Evolutionary conservation across 23 red algal genomes (phyloP).

Genomic region (Cyanidium caldarium): DNA sequence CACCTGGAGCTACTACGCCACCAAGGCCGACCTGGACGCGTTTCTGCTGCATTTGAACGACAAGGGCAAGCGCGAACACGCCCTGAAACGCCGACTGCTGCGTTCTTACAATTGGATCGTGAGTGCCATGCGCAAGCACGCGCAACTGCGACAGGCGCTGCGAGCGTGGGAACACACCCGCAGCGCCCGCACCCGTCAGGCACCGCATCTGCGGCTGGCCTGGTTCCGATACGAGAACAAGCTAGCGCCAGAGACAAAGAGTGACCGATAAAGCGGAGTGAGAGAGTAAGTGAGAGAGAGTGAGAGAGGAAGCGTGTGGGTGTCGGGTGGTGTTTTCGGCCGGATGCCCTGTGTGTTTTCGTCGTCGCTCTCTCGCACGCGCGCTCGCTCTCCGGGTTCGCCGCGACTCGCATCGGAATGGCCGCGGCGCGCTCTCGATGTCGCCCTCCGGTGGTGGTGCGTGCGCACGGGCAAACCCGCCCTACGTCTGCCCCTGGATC

Average conservation of each 20-base stretch:
- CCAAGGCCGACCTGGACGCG: not conserved
- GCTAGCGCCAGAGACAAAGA: not conserved
- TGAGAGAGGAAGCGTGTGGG: too few relatives aligned
- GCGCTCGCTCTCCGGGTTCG: too few relatives aligned
- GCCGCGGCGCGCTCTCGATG: too few relatives aligned
- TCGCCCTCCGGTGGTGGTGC: too few relatives aligned
- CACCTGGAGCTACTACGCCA: not conserved
- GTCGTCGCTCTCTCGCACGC: too few relatives aligned
- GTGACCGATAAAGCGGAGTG: too few relatives aligned
- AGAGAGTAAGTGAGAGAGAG: too few relatives aligned
- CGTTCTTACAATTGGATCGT: constrained; percentile 3
- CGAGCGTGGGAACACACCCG: not conserved
- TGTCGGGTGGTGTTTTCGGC: too few relatives aligned
- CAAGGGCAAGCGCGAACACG: not conserved
- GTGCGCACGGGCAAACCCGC: too few relatives aligned
- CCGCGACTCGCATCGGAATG: too few relatives aligned
- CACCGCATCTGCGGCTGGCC: not conserved
- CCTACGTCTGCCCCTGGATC: too few relatives aligned
- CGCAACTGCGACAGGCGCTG: not conserved
- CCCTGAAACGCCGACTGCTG: not conserved
- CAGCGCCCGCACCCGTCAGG: not conserved
- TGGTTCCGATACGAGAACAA: constrained; percentile 8
- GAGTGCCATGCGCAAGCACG: not conserved
- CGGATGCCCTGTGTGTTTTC: too few relatives aligned
- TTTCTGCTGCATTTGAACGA: constrained; percentile 2